phyloP scores from a whole-genome alignment of 2,329 filamentous ascomycete species.

The Pseudocercospora macadamiae region DNA sequence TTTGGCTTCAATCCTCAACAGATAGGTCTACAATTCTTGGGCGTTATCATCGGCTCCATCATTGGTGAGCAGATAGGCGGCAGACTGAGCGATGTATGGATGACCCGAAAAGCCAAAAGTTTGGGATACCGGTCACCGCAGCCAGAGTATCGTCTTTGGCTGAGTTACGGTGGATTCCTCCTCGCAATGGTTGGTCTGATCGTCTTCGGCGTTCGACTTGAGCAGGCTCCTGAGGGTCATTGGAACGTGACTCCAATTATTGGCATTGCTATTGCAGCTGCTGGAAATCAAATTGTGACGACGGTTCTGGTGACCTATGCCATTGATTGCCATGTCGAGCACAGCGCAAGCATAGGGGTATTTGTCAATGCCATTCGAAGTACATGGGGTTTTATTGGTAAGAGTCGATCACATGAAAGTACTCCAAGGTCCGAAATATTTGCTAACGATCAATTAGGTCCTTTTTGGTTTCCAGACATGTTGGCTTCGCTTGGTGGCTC shows the following conservation, averaged over 20 bases:
- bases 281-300: constrained; percentile 64
- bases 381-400: constrained; percentile 57
- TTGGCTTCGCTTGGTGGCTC: constrained; percentile 41
- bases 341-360: constrained; percentile 59
- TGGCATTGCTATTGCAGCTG: constrained; percentile 51
- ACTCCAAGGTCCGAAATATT: constrained; percentile 20
- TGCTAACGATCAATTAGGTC: constrained; percentile 42
- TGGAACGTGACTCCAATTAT: constrained; percentile 62
- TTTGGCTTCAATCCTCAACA: constrained; percentile 62
- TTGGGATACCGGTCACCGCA: constrained; percentile 36
- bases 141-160: constrained; percentile 61
- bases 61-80: constrained; percentile 63
- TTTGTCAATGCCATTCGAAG: constrained; percentile 62
- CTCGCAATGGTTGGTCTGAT: constrained; percentile 57
- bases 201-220: constrained; percentile 57
- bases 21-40: constrained; percentile 61
- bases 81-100: constrained; percentile 57
- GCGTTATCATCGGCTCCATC: constrained; percentile 59
- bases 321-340: constrained; percentile 59
- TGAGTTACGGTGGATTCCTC: constrained; percentile 57
- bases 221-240: constrained; percentile 45
- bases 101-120: constrained; percentile 46
- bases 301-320: constrained; percentile 64
- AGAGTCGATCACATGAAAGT: no score
- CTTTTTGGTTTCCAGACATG: constrained; percentile 43